Conservation (phyloP, 2,329 filamentous ascomycete species). For the Talaromyces sp. region DNA sequence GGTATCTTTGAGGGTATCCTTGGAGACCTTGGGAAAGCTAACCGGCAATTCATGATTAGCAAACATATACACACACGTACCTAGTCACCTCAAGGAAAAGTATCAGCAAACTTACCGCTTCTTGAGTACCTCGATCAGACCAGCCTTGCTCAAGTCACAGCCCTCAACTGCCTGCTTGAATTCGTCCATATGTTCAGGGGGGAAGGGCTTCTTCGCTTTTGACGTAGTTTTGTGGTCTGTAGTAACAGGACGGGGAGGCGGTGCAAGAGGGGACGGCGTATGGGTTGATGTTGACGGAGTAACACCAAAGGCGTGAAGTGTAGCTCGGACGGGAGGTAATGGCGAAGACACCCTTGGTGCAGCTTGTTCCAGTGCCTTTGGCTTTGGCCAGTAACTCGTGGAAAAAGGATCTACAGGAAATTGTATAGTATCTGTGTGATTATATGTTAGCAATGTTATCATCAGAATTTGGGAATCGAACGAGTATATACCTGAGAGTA, state of each 20-base stretch:
- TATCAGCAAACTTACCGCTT: constrained; percentile 50
- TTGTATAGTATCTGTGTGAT: constrained; percentile 38
- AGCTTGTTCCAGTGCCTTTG: constrained; percentile 26
- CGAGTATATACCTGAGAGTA: constrained; percentile 61
- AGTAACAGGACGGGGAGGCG: background rate
- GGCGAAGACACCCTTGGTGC: constrained; percentile 18
- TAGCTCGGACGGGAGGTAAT: constrained; percentile 9
- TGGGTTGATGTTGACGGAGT: background rate
- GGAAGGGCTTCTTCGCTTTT: constrained; percentile 48
- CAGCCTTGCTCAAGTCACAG: constrained; percentile 69
- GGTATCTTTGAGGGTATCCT: constrained; percentile 68
- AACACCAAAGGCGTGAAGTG: constrained; percentile 20
- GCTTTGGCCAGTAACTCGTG: constrained; percentile 67
- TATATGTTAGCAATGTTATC: background rate
- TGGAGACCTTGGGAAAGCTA: constrained; percentile 67
- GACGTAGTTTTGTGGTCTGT: constrained; percentile 5
- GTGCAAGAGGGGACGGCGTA: constrained; percentile 19
- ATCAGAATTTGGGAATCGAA: background rate
- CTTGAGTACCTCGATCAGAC: constrained; percentile 71
- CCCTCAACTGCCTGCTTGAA: constrained; percentile 70
- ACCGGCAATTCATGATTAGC: constrained; percentile 13
- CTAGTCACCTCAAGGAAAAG: background rate
- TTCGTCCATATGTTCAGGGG: constrained; percentile 58
- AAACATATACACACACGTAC: background rate
- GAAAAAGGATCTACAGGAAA: constrained; percentile 82